A percentile compares a stretch with the other conserved stretches of the same genome.
These are phyloP conservation scores for Paragyromitra xinjiangensis DNA, from an alignment of 495 filamentous ascomycete species.

Conservation along the genomic window DNA sequence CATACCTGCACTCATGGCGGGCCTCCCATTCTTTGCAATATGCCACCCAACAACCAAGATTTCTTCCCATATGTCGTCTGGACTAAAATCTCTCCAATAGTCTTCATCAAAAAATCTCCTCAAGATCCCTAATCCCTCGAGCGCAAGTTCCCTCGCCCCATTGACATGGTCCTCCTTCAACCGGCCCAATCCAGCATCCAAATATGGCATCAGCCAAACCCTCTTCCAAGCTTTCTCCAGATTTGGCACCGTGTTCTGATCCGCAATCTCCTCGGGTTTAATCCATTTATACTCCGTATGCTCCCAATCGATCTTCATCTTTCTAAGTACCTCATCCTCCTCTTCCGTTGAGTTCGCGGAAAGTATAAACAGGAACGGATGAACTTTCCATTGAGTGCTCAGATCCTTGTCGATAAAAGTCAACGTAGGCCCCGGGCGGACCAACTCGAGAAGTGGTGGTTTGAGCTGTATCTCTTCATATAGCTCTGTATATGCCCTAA, in stretches of 20 bases:
- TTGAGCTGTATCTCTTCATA: conserved; percentile 31
- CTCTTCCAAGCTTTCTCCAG: conserved; percentile 33
- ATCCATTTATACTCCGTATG: conserved; percentile 30
- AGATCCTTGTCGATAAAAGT: conserved; percentile 14
- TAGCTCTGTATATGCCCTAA: conserved; percentile 21
- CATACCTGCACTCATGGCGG: conserved; percentile 28
- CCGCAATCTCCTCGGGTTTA: conserved; percentile 17
- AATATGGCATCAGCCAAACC: conserved; percentile 10
- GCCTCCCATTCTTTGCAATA: conserved; percentile 33
- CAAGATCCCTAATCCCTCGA: conserved; percentile 15
- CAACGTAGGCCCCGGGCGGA: conserved; percentile 20
- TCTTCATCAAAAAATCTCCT: conserved; percentile 19
- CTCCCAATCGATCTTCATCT: conserved; percentile 31
- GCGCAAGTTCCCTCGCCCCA: conserved; percentile 21
- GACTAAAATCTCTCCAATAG: conserved; percentile 14
- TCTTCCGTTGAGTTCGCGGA: conserved; percentile 10
- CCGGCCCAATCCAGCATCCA: conserved; percentile 16
- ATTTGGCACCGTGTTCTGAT: conserved; percentile 20
- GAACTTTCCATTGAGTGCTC: conserved; percentile 14
- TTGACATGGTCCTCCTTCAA: conserved; percentile 11
- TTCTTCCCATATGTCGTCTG: conserved; percentile 34
- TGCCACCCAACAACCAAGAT: conserved; percentile 39
- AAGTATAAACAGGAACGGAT: conserved; percentile 28
- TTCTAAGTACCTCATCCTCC: conserved; percentile 6
- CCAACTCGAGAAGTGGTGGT: conserved; percentile 15